phyloP scores from a whole-genome alignment of 371 early-diverging fungal species.

The Mucor mucedo region DNA sequence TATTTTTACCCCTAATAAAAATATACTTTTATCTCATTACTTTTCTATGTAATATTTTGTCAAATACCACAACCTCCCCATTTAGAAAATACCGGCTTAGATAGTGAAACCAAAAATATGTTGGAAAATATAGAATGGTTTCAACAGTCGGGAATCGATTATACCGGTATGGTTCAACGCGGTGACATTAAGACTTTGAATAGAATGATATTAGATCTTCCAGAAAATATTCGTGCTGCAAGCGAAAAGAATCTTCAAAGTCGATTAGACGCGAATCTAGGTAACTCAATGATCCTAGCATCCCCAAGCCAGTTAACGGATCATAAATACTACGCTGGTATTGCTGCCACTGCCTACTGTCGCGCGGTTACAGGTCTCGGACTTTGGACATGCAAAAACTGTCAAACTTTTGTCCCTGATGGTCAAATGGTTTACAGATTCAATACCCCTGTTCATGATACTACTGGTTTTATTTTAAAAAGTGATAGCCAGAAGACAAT shows the following conservation, averaged over 20 bases:
- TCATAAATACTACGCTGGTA: slow-evolving; percentile 18
- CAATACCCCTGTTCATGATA: slow-evolving; percentile 18
- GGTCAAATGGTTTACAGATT: slow-evolving; percentile 28
- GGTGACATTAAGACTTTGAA: not conserved
- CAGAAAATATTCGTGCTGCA: slow-evolving; percentile 15
- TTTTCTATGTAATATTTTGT: no score
- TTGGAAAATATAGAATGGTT: not conserved
- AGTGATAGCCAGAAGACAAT: slow-evolving; percentile 29
- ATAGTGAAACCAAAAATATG: not conserved
- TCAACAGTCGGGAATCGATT: no score
- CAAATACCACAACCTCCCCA: no score
- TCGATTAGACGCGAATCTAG: no score
- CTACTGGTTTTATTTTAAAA: slow-evolving; percentile 28
- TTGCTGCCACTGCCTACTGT: slow-evolving; percentile 35
- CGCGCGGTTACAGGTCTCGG: slow-evolving; percentile 17
- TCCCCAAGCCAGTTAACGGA: slow-evolving; percentile 13
- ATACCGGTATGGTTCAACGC: no score
- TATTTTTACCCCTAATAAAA: no score
- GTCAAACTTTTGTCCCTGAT: slow-evolving; percentile 27
- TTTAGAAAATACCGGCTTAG: not conserved
- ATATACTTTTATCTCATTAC: no score
- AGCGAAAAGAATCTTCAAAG: not conserved
- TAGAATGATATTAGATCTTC: slow-evolving; percentile 18
- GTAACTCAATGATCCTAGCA: slow-evolving; percentile 1
- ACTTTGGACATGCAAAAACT: slow-evolving; percentile 28